A percentile compares a stretch with the other conserved stretches of the same genome.
Conservation (phyloP, 2,329 filamentous ascomycete genomes). For the Pseudocercospora cruenta region DNA sequence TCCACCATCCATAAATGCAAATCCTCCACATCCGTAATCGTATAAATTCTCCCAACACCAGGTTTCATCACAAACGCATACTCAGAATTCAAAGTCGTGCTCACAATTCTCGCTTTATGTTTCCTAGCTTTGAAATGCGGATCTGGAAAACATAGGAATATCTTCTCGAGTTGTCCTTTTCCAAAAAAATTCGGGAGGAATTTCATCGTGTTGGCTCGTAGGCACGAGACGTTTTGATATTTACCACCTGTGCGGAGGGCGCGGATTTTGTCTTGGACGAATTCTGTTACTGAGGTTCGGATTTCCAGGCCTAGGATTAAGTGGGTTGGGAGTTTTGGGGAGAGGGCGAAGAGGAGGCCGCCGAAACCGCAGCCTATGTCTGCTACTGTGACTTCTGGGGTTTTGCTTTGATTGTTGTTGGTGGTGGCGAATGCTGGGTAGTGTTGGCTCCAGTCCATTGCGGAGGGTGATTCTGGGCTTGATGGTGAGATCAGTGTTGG, state of each 20-base stretch:
- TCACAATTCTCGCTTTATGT: conserved; percentile 95
- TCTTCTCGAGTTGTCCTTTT: conserved; percentile 78
- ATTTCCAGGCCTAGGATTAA: conserved; percentile 92
- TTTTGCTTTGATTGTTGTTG: conserved; percentile 49
- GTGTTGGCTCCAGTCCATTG: conserved; percentile 89
- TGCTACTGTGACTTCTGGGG: conserved; percentile 86
- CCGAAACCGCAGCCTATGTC: conserved; percentile 98
- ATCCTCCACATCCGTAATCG: conserved; percentile 96
- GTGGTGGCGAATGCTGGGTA: conserved; percentile 70
- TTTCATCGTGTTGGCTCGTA: conserved; percentile 97
- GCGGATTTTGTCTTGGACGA: conserved; percentile 82
- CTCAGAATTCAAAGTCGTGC: conserved; percentile 82
- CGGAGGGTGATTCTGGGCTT: conserved; percentile 75
- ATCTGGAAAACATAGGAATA: conserved; percentile 98
- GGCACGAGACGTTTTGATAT: conserved; percentile 79
- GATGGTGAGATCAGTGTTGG: conserved; percentile 7
- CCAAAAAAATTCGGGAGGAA: conserved; percentile 98
- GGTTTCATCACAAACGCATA: conserved; percentile 86
- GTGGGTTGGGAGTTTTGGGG: conserved; percentile 77
- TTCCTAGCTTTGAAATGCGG: conserved; percentile 98
- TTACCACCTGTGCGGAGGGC: conserved; percentile 64
- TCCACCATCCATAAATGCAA: conserved; percentile 90
- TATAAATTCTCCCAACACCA: conserved; percentile 80
- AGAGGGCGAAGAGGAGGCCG: conserved; percentile 82
- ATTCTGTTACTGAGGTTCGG: conserved; percentile 84